Evolutionary conservation across 164 flowering plant genomes (phyloP), one percentile per base, ranked within the genome.

Genomic region (Amborella trichopoda): DNA sequence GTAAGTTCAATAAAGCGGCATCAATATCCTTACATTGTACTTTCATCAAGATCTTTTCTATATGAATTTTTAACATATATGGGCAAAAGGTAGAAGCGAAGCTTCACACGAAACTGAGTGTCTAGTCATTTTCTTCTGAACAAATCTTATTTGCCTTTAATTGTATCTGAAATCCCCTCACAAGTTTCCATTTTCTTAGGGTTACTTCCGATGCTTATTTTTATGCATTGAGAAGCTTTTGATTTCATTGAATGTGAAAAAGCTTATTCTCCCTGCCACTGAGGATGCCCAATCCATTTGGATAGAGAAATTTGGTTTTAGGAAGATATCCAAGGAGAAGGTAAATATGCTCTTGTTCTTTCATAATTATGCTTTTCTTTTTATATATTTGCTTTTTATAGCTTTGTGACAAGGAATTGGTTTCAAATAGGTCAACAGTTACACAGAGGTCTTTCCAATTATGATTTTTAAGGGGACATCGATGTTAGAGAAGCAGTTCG

Each of bases 241-340:
- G 13, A 37, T 51, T 38, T 67, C 63, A 37, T 47, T 87, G 68
- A 68, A 72, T 23, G 94, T 91, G 63, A 74, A 71, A 57, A 78
- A 68, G 23, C 44, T 91, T 48, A 81, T 91, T 49, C 88, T 91
- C 21, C 99, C 99, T 40, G 95, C 99, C 20, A 83, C 96, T 47
- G 95, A 82, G 62, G 86, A 82, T 32, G 99, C 96, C 23, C 77
- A 80, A 64, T 66, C 86, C 10, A 82, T 87, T 46, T 91, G 96
- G 96, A 78, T 77, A 2, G 74, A 73, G 23, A 87, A 71, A 60
- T 77, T 84, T 52, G 90, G 90, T 38, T 91, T 91, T 62, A 63
- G 48, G 40, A 78, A 70, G 73, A 78, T 88, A 74, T 65, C 70
- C 1, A 65, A 72, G 11, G 90, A 81, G 14, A 71, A 56, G 50